Conservation (phyloP, 1,284 basidiomycete genomes). For the Trametes pubescens region DNA sequence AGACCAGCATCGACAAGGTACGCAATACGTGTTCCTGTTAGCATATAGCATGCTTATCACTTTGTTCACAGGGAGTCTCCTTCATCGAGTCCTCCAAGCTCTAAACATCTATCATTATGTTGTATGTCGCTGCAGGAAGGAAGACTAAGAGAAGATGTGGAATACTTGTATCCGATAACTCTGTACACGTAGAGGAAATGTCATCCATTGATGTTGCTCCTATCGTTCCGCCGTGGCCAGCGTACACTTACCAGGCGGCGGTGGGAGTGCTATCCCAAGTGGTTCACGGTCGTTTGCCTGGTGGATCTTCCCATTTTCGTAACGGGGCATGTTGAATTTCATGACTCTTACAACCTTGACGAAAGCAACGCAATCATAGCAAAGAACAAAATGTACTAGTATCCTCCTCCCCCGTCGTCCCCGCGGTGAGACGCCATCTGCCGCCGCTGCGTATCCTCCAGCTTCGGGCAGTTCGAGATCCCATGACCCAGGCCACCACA, state of each 20-base stretch:
- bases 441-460: slow-evolving; percentile 92
- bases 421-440: slow-evolving; percentile 86
- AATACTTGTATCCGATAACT: slow-evolving; percentile 20
- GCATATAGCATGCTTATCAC: not conserved
- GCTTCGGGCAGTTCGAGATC: slow-evolving; percentile 94
- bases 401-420: slow-evolving; percentile 70
- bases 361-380: not conserved
- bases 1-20: slow-evolving; percentile 81
- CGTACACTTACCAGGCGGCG: too few relatives aligned
- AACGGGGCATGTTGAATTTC: not conserved
- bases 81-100: slow-evolving; percentile 46
- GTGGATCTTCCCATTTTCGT: too few relatives aligned
- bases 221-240: too few relatives aligned
- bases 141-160: slow-evolving; percentile 19
- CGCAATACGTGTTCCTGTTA: not conserved
- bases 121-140: not conserved
- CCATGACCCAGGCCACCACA: slow-evolving; percentile 97
- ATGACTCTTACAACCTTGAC: not conserved
- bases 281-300: not conserved
- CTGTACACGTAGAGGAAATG: slow-evolving; percentile 20
- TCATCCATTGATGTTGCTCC: not conserved
- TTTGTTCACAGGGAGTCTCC: slow-evolving; percentile 43
- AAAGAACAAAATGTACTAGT: slow-evolving; percentile 41
- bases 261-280: too few relatives aligned
- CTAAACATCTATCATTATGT: slow-evolving; percentile 22